phyloP scores from a whole-genome alignment of 2,329 filamentous ascomycete genomes.

The Fusarium palustre region DNA sequence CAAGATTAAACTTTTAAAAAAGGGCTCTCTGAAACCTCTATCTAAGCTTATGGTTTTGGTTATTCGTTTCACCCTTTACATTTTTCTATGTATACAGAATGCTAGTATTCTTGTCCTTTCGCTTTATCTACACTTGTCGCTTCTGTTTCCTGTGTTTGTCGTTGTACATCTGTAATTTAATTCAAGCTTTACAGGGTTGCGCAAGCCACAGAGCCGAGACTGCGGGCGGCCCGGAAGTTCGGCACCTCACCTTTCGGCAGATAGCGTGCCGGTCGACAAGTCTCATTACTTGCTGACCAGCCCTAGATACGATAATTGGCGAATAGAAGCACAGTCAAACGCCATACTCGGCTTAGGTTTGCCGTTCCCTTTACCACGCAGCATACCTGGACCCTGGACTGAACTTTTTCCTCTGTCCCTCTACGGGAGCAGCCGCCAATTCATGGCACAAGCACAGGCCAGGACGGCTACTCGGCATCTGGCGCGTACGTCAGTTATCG shows the following conservation, averaged over 20 bases:
- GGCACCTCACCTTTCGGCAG: constrained; percentile 43
- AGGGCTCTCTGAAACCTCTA: constrained; percentile 72
- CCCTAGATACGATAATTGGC: constrained; percentile 2
- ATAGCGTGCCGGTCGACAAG: constrained; percentile 39
- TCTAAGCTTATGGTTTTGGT: constrained; percentile 61
- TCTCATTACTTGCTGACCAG: constrained; percentile 30
- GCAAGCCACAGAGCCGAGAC: constrained; percentile 11
- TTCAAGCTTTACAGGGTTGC: constrained; percentile 19
- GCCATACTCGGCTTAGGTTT: constrained; percentile 36
- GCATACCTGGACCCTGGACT: constrained; percentile 9
- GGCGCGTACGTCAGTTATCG: constrained; percentile 29
- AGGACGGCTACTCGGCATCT: constrained; percentile 39
- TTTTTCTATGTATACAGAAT: constrained; percentile 34
- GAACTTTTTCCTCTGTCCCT: constrained; percentile 5
- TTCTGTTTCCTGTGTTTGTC: not conserved
- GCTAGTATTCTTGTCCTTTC: constrained; percentile 1
- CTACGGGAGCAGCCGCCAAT: constrained; percentile 28
- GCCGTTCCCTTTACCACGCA: constrained; percentile 21
- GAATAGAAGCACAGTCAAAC: constrained; percentile 31
- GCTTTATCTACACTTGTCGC: not conserved
- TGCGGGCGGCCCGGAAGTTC: constrained; percentile 46
- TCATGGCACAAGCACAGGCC: constrained; percentile 5
- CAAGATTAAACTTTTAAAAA: constrained; percentile 60
- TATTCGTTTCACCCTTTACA: constrained; percentile 75
- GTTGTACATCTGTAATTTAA: not conserved